phyloP scores from a whole-genome alignment of 495 filamentous ascomycete species.

The Aspergillus conjunctus region DNA sequence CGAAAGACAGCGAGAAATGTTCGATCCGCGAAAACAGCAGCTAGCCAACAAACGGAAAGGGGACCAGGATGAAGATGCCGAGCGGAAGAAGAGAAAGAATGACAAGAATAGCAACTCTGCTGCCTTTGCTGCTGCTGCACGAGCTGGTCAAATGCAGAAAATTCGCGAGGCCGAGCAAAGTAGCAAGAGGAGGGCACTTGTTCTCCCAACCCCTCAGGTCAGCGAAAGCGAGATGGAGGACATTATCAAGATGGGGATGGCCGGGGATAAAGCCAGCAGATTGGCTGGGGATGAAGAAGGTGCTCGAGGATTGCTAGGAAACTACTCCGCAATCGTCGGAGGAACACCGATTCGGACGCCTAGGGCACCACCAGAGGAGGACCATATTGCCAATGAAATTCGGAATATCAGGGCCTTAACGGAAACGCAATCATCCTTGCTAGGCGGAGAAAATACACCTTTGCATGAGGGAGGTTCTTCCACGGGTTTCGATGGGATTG shows the following conservation, averaged over 20 bases:
- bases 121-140: slow-evolving; percentile 82
- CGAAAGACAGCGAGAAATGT: slow-evolving; percentile 83
- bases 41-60: slow-evolving; percentile 94
- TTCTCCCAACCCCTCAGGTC: slow-evolving; percentile 86
- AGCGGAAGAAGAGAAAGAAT: slow-evolving; percentile 81
- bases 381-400: slow-evolving; percentile 95
- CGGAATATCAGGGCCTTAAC: slow-evolving; percentile 90
- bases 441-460: slow-evolving; percentile 92
- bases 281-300: slow-evolving; percentile 78
- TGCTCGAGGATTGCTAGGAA: slow-evolving; percentile 81
- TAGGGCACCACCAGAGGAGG: slow-evolving; percentile 85
- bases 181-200: slow-evolving; percentile 80
- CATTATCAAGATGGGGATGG: slow-evolving; percentile 98
- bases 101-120: slow-evolving; percentile 79
- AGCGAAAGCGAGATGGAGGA: slow-evolving; percentile 91
- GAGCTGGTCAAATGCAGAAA: slow-evolving; percentile 93
- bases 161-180: slow-evolving; percentile 95
- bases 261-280: slow-evolving; percentile 82
- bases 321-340: slow-evolving; percentile 78
- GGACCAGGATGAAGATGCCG: slow-evolving; percentile 79
- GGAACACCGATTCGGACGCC: slow-evolving; percentile 90
- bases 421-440: slow-evolving; percentile 91
- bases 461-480: slow-evolving; percentile 78
- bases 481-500: slow-evolving; percentile 85
- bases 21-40: slow-evolving; percentile 93